These are phyloP conservation scores for Populus tremula DNA, from an alignment of 345 rosid genomes.

Conservation along the genomic window DNA sequence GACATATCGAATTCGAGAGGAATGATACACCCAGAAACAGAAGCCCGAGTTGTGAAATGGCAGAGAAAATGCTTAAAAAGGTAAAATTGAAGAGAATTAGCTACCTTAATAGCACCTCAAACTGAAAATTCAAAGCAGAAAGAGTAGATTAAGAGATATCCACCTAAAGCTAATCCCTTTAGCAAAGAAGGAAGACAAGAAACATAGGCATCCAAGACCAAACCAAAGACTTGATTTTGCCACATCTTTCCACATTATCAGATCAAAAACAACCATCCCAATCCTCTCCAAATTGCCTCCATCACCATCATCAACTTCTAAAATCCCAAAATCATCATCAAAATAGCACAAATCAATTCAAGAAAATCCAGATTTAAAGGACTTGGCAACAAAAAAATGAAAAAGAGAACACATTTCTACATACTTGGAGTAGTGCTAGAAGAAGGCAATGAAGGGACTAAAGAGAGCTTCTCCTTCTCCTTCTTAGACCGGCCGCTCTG, in stretches of 20 bases:
- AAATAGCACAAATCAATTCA: background rate
- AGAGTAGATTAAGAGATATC: constrained; percentile 2
- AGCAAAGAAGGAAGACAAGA: constrained; percentile 81
- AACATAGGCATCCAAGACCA: constrained; percentile 74
- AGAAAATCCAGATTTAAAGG: background rate
- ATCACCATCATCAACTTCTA: constrained; percentile 50
- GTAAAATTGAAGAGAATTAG: constrained; percentile 16
- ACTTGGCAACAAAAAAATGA: background rate
- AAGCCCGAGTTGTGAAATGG: constrained; percentile 74
- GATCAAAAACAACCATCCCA: constrained; percentile 46
- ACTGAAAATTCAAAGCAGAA: constrained; percentile 3
- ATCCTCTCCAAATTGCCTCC: constrained; percentile 55
- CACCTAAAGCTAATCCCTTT: constrained; percentile 73
- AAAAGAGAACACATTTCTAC: constrained; percentile 3
- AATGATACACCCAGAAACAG: constrained; percentile 72
- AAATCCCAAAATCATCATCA: constrained; percentile 4
- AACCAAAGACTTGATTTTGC: constrained; percentile 90
- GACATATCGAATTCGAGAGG: constrained; percentile 69
- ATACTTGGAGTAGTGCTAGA: constrained; percentile 49
- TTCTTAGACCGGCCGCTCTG: constrained; percentile 56
- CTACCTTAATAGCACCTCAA: background rate
- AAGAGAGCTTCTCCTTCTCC: constrained; percentile 75
- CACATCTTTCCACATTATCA: constrained; percentile 80
- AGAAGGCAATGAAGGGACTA: constrained; percentile 44
- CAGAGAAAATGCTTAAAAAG: constrained; percentile 60